Base-by-base conservation (phyloP, 2,329 filamentous ascomycete species). In the Xylariaceae sp. region DNA sequence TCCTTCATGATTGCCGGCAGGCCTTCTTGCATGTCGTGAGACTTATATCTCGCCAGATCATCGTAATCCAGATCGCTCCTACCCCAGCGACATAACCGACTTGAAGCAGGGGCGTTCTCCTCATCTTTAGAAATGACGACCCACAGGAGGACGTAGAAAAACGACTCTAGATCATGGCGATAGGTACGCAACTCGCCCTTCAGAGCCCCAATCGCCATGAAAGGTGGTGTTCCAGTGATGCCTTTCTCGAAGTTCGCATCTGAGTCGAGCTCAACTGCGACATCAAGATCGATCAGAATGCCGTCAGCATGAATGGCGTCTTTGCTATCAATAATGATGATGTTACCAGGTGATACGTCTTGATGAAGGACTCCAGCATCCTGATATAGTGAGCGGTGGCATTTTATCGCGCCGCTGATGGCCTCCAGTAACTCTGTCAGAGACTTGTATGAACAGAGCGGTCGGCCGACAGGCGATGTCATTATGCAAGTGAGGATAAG, bases 81-180 rank as follows among this genome's bases (percentile, higher is more conserved):
- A 27, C 50, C 56, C 59, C 59, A 62, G 45, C 50, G 47, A 19
- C 49, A 49, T 44, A 58, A 56, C 50, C 38, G 53, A 45, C 58
- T 60, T 31, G 30, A 49, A 35, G 51, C 51, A n/a, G 50, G 55
- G n/a, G 45, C 48, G 5, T 41, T 46, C 2, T 57, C 55, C 10
- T 40, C 42, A 12, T 49, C 22, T 7, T 56, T 58, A 7, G 57
- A 55, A 53, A 62, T 60, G 42, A 60, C 49, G 15, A 44, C 47
- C 60, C 59, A 62, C 1, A 62, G 51, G 35, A 58, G 57, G 40
- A 60, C 58, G 40, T 60, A 61, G 42, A 62, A 47, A 31, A 59
- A 62, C 2, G 58, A 63, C 47, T 59, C 59, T 11, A 63, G 51
- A 38, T 60, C 60, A 42, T 62, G 58, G 1, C 59, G 57, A 49